Conservation (phyloP, 495 filamentous ascomycete genomes). For the Aspergillus nanangensis region DNA sequence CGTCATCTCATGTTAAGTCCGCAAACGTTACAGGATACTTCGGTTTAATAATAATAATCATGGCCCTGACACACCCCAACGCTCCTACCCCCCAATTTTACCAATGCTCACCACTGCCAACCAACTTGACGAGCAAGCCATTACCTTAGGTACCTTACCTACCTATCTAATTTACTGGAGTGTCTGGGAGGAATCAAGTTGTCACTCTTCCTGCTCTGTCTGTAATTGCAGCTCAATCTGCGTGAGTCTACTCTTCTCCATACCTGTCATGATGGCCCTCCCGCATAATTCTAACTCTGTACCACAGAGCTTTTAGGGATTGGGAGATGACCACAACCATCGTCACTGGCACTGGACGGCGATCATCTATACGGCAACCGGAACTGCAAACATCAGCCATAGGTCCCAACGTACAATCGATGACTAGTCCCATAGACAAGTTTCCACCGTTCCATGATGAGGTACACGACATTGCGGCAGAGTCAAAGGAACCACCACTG, state of each 20-base stretch:
- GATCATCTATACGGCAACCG: constrained; percentile 38
- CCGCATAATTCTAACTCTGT: no score
- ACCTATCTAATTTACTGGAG: no score
- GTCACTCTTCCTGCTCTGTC: no score
- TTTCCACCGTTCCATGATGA: constrained; percentile 41
- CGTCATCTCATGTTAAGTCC: constrained; percentile 26
- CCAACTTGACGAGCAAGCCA: no score
- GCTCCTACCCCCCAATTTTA: neutral
- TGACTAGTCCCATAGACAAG: constrained; percentile 38
- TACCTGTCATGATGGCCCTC: neutral
- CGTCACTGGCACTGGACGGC: constrained; percentile 41
- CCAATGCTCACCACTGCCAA: neutral
- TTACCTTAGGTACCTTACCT: no score
- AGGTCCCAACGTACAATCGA: constrained; percentile 24
- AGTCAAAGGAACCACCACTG: constrained; percentile 17
- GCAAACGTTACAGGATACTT: constrained; percentile 5
- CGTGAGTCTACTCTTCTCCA: neutral
- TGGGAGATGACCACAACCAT: constrained; percentile 39
- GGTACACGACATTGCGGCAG: constrained; percentile 22
- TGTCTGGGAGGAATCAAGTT: no score
- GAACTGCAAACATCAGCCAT: constrained; percentile 31
- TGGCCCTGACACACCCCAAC: neutral
- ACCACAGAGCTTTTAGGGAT: neutral
- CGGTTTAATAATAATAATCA: no score
- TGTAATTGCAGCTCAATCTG: no score